Conservation (phyloP, 75 land plant genomes). For the Cryptomeria japonica region DNA sequence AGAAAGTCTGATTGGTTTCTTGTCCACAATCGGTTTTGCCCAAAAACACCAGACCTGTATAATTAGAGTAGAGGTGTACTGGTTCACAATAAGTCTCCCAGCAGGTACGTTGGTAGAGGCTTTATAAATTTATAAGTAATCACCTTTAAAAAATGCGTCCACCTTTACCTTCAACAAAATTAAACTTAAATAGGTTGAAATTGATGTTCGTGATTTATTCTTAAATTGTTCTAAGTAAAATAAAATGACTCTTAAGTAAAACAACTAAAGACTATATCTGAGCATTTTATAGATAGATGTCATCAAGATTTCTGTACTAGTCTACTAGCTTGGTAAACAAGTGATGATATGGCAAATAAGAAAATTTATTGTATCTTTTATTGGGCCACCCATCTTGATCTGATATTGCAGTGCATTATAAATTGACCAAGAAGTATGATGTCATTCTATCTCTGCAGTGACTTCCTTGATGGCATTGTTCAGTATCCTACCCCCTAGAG, state of each 20-base stretch:
- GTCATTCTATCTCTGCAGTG: neutral
- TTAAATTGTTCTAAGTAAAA: too few relatives aligned
- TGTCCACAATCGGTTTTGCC: neutral
- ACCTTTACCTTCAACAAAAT: neutral
- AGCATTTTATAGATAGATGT: too few relatives aligned
- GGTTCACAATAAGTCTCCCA: neutral
- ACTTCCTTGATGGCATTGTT: neutral
- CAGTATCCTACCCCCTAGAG: neutral
- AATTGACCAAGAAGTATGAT: neutral
- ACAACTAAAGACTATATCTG: too few relatives aligned
- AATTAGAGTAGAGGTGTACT: neutral
- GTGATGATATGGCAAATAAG: neutral
- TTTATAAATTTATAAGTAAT: neutral
- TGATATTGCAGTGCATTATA: neutral
- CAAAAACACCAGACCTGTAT: neutral
- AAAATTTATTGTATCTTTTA: neutral
- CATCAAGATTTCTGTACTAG: too few relatives aligned
- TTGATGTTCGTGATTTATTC: neutral
- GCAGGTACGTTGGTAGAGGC: neutral
- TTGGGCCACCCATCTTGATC: neutral
- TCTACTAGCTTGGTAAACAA: neutral
- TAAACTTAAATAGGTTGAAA: neutral
- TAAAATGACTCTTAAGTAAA: too few relatives aligned
- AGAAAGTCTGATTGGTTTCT: neutral
- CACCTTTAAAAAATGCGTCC: neutral